Percentiles rank a stretch among this genome's conserved stretches.
Conservation (phyloP, 1,284 basidiomycete genomes). For the Ustilago lituana region DNA sequence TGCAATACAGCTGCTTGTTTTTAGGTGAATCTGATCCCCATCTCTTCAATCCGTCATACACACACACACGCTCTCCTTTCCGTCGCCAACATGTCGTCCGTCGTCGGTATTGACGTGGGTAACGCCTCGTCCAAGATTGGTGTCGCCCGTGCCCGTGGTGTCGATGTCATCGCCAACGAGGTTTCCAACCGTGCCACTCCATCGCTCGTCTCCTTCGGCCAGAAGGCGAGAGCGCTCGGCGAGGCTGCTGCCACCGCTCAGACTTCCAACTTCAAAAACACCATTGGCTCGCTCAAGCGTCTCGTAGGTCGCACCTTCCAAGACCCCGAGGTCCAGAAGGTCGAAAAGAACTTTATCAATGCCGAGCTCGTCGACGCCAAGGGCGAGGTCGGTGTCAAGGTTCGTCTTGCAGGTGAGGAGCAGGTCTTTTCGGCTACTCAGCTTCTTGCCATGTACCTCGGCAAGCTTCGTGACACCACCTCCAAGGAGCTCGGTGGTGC, state of each 20-base stretch:
- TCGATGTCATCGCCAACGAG: slow-evolving; percentile 65
- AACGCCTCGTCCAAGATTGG: slow-evolving; percentile 64
- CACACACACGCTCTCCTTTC: neutral
- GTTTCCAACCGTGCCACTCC: slow-evolving; percentile 66
- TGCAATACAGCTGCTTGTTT: slow-evolving; percentile 9
- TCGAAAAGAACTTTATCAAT: slow-evolving; percentile 66
- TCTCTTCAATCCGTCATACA: neutral
- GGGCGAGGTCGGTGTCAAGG: slow-evolving; percentile 67
- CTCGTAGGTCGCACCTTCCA: slow-evolving; percentile 62
- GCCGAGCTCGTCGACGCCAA: slow-evolving; percentile 65
- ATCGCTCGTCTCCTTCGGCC: slow-evolving; percentile 66
- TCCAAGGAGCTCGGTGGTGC: slow-evolving; percentile 62
- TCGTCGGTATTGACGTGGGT: slow-evolving; percentile 66
- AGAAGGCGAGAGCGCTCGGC: slow-evolving; percentile 65
- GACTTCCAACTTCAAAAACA: slow-evolving; percentile 67
- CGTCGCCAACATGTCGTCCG: slow-evolving; percentile 54
- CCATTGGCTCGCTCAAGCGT: slow-evolving; percentile 66
- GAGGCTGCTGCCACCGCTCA: slow-evolving; percentile 65
- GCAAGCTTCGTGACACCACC: slow-evolving; percentile 65
- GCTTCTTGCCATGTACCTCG: slow-evolving; percentile 67
- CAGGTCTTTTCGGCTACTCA: slow-evolving; percentile 65
- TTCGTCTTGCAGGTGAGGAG: slow-evolving; percentile 62
- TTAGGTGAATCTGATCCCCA: neutral
- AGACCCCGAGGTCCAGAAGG: slow-evolving; percentile 61
- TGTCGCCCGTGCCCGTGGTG: slow-evolving; percentile 63